Conservation (phyloP, 768 basidiomycete species). For the Leccinum boreale region DNA sequence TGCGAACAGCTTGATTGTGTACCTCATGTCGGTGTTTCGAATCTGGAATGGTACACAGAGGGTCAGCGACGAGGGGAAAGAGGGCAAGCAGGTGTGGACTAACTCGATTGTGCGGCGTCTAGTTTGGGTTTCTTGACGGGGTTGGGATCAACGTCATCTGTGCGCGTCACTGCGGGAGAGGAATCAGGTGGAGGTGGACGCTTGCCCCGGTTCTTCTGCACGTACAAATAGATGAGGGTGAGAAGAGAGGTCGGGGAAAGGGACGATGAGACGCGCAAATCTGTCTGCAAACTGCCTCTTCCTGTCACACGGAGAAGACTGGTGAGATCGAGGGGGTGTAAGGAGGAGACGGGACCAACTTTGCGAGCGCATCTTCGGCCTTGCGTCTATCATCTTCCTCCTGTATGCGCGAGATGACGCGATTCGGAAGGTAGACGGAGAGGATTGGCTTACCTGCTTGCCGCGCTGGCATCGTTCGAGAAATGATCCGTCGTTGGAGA, state of each 20-base stretch:
- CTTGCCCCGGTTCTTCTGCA: constrained; percentile 60
- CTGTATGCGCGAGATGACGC: constrained; percentile 25
- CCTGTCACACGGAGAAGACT: constrained; percentile 32
- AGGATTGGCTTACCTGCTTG: constrained; percentile 43
- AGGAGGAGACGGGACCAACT: constrained; percentile 33
- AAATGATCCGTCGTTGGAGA: constrained; percentile 69
- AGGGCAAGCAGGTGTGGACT: neutral
- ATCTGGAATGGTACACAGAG: neutral
- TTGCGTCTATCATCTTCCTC: constrained; percentile 60
- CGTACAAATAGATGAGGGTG: neutral
- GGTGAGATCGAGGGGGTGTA: neutral
- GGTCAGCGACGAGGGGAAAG: neutral
- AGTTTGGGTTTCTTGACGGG: constrained; percentile 40
- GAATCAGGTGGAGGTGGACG: constrained; percentile 43
- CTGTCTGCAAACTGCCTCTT: constrained; percentile 59
- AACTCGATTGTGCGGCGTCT: constrained; percentile 8
- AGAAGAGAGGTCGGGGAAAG: too few relatives aligned
- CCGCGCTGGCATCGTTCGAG: constrained; percentile 59
- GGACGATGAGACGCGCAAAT: constrained; percentile 44
- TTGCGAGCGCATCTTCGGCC: constrained; percentile 47
- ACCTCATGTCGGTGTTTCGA: constrained; percentile 41
- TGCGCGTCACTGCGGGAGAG: constrained; percentile 29
- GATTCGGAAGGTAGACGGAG: neutral
- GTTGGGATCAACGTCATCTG: constrained; percentile 30
- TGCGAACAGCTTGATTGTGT: constrained; percentile 31